Evolutionary conservation across 345 rosid species (phyloP).

Genomic region (Gossypium rotundifolium): DNA sequence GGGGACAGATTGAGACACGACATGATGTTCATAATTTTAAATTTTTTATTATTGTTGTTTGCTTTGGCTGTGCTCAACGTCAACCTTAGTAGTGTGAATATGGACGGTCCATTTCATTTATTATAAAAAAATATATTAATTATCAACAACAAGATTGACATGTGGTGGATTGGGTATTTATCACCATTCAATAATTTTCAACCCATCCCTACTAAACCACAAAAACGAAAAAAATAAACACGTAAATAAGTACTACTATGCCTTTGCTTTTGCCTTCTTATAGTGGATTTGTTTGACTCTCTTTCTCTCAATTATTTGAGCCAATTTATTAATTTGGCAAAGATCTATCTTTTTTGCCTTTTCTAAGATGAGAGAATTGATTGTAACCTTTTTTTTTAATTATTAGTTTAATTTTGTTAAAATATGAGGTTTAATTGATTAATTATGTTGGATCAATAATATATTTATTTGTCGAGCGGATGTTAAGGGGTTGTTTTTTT

Average conservation of each 20-base stretch:
- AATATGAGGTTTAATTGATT: too few relatives aligned
- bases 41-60: not conserved
- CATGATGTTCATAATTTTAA: constrained; percentile 3
- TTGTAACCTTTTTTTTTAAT: not conserved
- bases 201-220: not conserved
- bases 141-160: not conserved
- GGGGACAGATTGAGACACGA: constrained; percentile 8
- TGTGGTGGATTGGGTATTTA: not conserved
- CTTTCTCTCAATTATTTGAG: constrained; percentile 1
- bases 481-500: too few relatives aligned
- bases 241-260: not conserved
- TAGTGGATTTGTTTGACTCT: constrained; percentile 3
- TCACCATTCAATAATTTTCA: not conserved
- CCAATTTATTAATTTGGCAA: not conserved
- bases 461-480: too few relatives aligned
- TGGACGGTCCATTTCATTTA: constrained; percentile 26
- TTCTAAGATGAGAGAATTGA: not conserved
- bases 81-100: constrained; percentile 20
- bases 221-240: not conserved
- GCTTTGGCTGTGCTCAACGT: constrained; percentile 40
- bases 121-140: not conserved
- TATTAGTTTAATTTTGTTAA: too few relatives aligned
- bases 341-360: not conserved
- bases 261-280: not conserved
- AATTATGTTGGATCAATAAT: too few relatives aligned